These are phyloP conservation scores for Endocladia muricata DNA, from an alignment of 31 red algal species.

Conservation along the genomic window DNA sequence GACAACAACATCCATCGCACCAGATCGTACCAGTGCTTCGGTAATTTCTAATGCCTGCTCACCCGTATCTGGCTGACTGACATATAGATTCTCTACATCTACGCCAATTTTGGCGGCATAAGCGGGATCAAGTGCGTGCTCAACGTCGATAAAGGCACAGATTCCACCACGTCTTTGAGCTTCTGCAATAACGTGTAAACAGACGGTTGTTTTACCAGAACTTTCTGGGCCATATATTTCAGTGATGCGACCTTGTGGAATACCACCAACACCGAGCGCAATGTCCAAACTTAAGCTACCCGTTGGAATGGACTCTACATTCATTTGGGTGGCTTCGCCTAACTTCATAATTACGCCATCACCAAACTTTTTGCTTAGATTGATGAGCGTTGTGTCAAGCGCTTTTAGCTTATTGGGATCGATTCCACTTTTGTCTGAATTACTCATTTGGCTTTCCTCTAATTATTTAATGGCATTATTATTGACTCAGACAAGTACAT, in stretches of 20 bases:
- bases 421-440: too few species aligned
- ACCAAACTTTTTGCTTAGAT: neutral
- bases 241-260: slow-evolving; percentile 36
- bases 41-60: slow-evolving; percentile 64
- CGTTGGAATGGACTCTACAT: slow-evolving; percentile 23
- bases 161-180: slow-evolving; percentile 57
- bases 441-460: too few species aligned
- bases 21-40: slow-evolving; percentile 69
- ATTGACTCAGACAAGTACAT: too few species aligned
- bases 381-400: too few species aligned
- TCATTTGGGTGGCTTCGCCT: neutral
- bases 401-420: too few species aligned
- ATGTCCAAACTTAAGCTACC: slow-evolving; percentile 31
- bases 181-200: slow-evolving; percentile 43
- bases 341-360: neutral
- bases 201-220: slow-evolving; percentile 44
- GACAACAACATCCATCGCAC: slow-evolving; percentile 65
- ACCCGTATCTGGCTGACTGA: slow-evolving; percentile 67
- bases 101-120: slow-evolving; percentile 55
- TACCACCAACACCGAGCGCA: slow-evolving; percentile 46
- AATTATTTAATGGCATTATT: too few species aligned
- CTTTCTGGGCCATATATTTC: slow-evolving; percentile 61
- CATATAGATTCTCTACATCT: slow-evolving; percentile 48
- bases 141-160: slow-evolving; percentile 64
- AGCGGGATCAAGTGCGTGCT: slow-evolving; percentile 66